Base-by-base conservation (phyloP, 768 basidiomycete species). In the Suillus subaureus region DNA sequence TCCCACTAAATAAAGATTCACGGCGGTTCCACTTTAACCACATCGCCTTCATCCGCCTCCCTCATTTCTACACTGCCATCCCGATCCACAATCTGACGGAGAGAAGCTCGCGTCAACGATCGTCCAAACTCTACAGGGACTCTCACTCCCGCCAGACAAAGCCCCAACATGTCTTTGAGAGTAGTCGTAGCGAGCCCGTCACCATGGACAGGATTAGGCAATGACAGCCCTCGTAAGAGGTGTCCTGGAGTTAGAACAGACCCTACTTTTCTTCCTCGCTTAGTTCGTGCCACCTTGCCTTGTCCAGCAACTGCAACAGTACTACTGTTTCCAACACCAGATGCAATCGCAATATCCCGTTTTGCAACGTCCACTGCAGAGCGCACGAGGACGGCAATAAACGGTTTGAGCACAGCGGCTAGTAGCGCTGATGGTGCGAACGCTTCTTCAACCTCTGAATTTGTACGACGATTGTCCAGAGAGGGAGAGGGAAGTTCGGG, bases 341-440 rank as follows among this genome's bases (percentile, higher is more conserved):
- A 63, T 26, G 67, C 60, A 6, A 70, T 72, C 42, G 69, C 64
- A 57, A 76, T 73, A 63, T 81, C 80, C 37, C 65, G 68, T 65
- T 75, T 76, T 28, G 75, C 72, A 26, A 71, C 70, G 37, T 78
- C 77, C 21, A 79, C 61, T 0, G 74, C 82, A 31, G 76, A 69
- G 6, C 69, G 73, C 18, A 82, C 72, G 6, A 83, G 68, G 12
- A 72, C 65, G 45, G 75, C 73, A 26, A 81, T 71, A 31, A 83
- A 68, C 7, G 73, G 73, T 62, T 70, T 75, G 35, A 77, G 68
- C 9, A 71, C 64, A 56, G 75, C 71, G 9, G 82, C 70, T 57
- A 83, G 69, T n/a, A 81, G 40, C 18, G 80, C 82, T 6, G 73
- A 73, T 4, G 81, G 77, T 23, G 77, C 76, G n/a, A 83, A 70